phyloP scores from a whole-genome alignment of 2,329 filamentous ascomycete genomes.

The Phialocephala sp. region DNA sequence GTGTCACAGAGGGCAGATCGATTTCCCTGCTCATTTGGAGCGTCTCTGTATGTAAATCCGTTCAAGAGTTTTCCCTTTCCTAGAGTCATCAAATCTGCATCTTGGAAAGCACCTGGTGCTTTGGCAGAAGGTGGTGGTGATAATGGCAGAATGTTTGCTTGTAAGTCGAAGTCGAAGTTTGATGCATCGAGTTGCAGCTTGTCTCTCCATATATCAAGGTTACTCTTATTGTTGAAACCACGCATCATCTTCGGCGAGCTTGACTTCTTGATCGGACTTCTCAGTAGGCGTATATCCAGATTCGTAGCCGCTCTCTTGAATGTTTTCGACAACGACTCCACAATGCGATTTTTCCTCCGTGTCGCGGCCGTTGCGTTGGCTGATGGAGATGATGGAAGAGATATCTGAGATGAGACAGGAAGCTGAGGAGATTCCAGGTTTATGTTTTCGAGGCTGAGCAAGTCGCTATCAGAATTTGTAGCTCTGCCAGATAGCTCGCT shows the following conservation, averaged over 20 bases:
- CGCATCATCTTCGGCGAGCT: constrained; percentile 41
- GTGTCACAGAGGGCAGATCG: constrained; percentile 30
- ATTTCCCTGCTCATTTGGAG: constrained; percentile 38
- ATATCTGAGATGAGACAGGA: constrained; percentile 25
- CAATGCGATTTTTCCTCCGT: constrained; percentile 35
- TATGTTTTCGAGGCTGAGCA: constrained; percentile 42
- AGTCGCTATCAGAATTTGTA: constrained; percentile 41
- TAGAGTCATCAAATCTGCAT: constrained; percentile 21
- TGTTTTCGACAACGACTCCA: constrained; percentile 53
- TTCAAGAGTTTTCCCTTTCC: constrained; percentile 43
- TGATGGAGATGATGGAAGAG: constrained; percentile 37
- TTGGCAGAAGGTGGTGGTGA: constrained; percentile 53
- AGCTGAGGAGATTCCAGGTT: constrained; percentile 37
- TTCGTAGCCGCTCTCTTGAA: constrained; percentile 46
- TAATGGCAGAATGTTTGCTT: constrained; percentile 49
- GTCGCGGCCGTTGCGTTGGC: constrained; percentile 18
- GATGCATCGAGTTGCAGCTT: constrained; percentile 49
- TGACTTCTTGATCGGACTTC: constrained; percentile 48
- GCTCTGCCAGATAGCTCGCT: constrained; percentile 38
- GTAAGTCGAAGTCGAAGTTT: constrained; percentile 55
- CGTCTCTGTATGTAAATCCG: constrained; percentile 36
- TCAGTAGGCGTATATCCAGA: constrained; percentile 38
- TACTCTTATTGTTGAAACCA: constrained; percentile 49
- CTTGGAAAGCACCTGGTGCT: constrained; percentile 36
- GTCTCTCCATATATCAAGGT: constrained; percentile 54